Conservation (phyloP, 768 basidiomycete species). For the Clathrus columnatus region DNA sequence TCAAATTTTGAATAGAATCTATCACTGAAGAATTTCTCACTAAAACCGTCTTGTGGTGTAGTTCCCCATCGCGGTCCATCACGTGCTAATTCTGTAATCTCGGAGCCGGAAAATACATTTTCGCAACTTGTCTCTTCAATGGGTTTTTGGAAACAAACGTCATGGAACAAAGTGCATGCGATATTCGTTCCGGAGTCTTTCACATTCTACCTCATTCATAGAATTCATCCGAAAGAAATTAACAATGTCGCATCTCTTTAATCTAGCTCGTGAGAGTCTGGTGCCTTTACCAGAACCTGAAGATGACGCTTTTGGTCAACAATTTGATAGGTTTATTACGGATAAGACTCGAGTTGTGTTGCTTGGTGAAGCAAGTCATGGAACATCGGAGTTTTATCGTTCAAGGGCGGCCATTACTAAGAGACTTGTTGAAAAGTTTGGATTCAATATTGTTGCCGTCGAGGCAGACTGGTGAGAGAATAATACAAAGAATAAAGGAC, state of each 20-base stretch:
- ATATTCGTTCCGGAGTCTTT: too few relatives aligned
- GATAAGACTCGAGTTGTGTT: constrained; percentile 21
- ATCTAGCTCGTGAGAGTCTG: not conserved
- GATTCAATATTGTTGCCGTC: constrained; percentile 21
- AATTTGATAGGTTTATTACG: constrained; percentile 1
- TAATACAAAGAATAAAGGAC: not conserved
- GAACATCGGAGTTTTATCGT: constrained; percentile 24
- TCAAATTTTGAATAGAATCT: too few relatives aligned
- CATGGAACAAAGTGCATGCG: too few relatives aligned
- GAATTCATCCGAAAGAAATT: too few relatives aligned
- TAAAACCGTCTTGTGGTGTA: too few relatives aligned
- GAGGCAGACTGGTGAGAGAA: constrained; percentile 21
- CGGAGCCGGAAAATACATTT: too few relatives aligned
- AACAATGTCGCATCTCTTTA: not conserved
- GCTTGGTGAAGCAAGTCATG: constrained; percentile 24
- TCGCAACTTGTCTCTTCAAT: too few relatives aligned
- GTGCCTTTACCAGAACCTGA: not conserved
- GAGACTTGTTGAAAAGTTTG: constrained; percentile 22
- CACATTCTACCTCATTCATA: too few relatives aligned
- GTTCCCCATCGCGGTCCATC: too few relatives aligned
- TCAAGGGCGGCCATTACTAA: constrained; percentile 23
- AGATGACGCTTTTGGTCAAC: not conserved
- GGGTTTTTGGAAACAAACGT: too few relatives aligned
- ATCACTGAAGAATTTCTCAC: too few relatives aligned
- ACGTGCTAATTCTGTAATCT: too few relatives aligned